Conservation (phyloP, 2,329 filamentous ascomycete species). For the Calonectria leucothoes region DNA sequence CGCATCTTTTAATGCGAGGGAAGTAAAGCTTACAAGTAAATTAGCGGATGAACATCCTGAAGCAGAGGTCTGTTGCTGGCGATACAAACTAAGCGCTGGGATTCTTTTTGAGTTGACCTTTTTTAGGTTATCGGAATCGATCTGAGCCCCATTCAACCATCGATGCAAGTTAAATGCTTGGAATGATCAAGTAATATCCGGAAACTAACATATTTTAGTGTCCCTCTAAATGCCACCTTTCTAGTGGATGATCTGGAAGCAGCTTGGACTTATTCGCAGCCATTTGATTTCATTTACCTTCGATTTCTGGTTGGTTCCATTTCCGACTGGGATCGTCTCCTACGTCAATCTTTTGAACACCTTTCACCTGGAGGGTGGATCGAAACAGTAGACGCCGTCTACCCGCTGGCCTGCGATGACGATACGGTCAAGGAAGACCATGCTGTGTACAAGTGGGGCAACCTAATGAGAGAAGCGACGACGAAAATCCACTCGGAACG, state of each 20-base stretch:
- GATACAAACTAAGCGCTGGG: background rate
- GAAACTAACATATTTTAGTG: background rate
- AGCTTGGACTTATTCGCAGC: slow-evolving; percentile 7
- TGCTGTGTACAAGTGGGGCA: slow-evolving; percentile 8
- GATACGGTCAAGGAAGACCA: background rate
- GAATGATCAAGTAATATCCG: background rate
- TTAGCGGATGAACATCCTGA: slow-evolving; percentile 19
- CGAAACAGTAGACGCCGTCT: slow-evolving; percentile 10
- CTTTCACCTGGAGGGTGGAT: slow-evolving; percentile 11
- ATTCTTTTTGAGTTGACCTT: background rate
- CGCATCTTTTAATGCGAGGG: background rate
- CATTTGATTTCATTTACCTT: slow-evolving; percentile 15
- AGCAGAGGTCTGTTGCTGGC: background rate
- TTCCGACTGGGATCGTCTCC: slow-evolving; percentile 6
- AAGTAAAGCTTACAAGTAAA: background rate
- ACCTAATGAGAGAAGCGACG: slow-evolving; percentile 6
- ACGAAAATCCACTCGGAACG: slow-evolving; percentile 1
- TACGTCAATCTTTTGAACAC: background rate
- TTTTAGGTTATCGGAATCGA: slow-evolving; percentile 11
- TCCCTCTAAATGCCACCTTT: slow-evolving; percentile 1
- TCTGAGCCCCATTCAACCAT: slow-evolving; percentile 16
- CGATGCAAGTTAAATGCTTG: background rate
- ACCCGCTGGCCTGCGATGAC: slow-evolving; percentile 11
- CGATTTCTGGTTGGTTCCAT: slow-evolving; percentile 14
- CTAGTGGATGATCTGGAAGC: slow-evolving; percentile 8